phyloP scores from a whole-genome alignment of 176 grass and related monocot species.

The Zoysia pacifica region DNA sequence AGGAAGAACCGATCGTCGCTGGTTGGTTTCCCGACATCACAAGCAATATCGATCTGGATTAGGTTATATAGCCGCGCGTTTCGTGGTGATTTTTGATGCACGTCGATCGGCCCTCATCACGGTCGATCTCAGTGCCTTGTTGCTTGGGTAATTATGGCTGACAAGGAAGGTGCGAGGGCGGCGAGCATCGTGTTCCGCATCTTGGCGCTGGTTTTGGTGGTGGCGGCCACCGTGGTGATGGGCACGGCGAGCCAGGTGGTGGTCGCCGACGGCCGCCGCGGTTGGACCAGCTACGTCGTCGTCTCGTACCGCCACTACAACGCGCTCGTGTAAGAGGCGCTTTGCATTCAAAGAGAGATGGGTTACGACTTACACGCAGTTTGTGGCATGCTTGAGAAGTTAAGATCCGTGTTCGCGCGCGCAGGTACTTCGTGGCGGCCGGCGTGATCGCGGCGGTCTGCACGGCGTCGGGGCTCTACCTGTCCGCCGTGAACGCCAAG shows the following conservation, averaged over 20 bases:
- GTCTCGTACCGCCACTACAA: constrained; percentile 31
- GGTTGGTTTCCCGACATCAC: background rate
- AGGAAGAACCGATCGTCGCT: background rate
- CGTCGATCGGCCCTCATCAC: background rate
- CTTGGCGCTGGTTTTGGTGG: constrained; percentile 11
- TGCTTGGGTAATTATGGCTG: background rate
- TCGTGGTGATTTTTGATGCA: background rate
- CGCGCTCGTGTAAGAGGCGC: constrained; percentile 38
- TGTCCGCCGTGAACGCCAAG: background rate
- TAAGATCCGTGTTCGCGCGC: background rate
- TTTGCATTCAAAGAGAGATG: no score
- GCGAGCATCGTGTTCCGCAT: constrained; percentile 38
- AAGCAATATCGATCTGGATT: constrained; percentile 4
- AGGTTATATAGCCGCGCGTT: background rate
- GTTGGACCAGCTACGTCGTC: background rate
- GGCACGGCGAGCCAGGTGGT: constrained; percentile 32
- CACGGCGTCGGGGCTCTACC: constrained; percentile 42
- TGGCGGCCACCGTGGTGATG: constrained; percentile 50
- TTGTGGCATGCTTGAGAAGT: no score
- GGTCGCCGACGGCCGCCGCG: background rate
- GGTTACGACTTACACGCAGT: background rate
- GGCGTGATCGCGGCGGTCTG: constrained; percentile 21
- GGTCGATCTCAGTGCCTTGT: background rate
- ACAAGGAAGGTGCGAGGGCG: background rate
- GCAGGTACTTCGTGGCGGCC: constrained; percentile 54